Base-by-base conservation (phyloP, 805 yeast species). In the Groenewaldozyma salmanticensis region DNA sequence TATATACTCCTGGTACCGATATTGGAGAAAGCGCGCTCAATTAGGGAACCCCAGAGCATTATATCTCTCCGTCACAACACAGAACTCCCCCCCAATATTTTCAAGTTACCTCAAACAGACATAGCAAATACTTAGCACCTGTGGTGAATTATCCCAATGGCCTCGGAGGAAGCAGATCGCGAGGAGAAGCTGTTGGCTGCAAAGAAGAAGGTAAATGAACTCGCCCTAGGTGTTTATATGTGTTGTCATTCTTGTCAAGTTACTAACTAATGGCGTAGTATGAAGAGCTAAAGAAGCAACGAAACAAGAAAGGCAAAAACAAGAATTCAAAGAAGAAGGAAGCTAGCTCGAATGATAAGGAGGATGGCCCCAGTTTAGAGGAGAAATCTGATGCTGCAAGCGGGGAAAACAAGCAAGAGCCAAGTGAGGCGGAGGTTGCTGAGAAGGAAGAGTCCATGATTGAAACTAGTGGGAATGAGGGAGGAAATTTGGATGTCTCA, bases 151-250 rank as follows among this genome's bases (percentile, higher is more conserved):
- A n/a, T n/a, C n/a, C n/a, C n/a, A n/a, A 43, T 18, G 45, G 16
- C 21, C 16, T 33, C 27, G 33, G 36, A 34, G 3, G 64, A 64
- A 33, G 60, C 60, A 37, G 52, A 54, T 5, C 71, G 77, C 47
- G 76, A 73, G 37, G 82, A 77, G 54, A 74, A 77, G 57, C 65
- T 83, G 38, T 86, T 79, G 48, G 81, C 80, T 2, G 92, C 90
- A 4, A 72, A 81, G 52, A 80, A 78, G 63, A 73, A 78, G 48
- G 76, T 72, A 33, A 6, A 67, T 58, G 17, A n/a, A n/a, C n/a
- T 17, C 15, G 7, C 18, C 7, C 11, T 17, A 2, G 20, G 2
- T 20, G 21, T 9, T n/a, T 24, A 16, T 33, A 20, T 22, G 6
- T 11, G n/a, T 4, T 35, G 21, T 35, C n/a, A 27, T 29, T 34